Base-by-base conservation (phyloP, 768 basidiomycete species). In the Artomyces pyxidatus region DNA sequence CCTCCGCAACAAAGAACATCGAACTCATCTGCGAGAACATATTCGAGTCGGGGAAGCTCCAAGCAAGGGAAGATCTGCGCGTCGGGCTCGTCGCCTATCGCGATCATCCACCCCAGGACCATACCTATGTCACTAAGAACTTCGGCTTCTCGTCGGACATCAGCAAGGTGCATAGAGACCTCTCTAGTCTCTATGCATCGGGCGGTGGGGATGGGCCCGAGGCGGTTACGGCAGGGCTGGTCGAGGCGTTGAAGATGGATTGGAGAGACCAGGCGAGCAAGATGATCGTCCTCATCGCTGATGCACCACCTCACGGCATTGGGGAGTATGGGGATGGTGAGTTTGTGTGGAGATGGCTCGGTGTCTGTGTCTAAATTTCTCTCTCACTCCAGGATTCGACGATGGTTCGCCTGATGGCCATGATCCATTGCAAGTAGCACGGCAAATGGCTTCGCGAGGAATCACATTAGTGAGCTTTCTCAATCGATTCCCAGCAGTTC, bases 31-130 rank as follows among this genome's bases (percentile, higher is more conserved):
- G 88, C 63, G 86, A 85, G 41, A 84, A 88, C 68, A 98, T 98
- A 55, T 89, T 89, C 68, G 86, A 93, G 68, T 93, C 91, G 21
- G 93, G 93, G 37, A 88, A 86, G 60, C 78, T 98, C n/a, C 84
- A 87, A 62, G 72, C 78, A 48, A 77, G 72, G 39, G 92, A 95
- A 60, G 94, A 96, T 65, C 78, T 95, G 19, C 81, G 91, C 54
- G 82, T 98, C 35, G 96, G 94, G 50, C 77, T 98, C 51, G 78
- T 98, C 56, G 93, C 92, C 37, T 98, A 94, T 69, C 81, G 95
- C 53, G 94, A 98, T 70, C 91, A 98, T 62, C 94, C 94, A 22
- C 94, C 94, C 14, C 94, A 98, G 70, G 94, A 98, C 63, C 90
- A 89, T 60, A 93, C 92, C 48, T 98, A 93, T 64, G 72, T 98